These are phyloP conservation scores for Metschnikowia dekortorum DNA, from an alignment of 805 yeast species.

Conservation along the genomic window DNA sequence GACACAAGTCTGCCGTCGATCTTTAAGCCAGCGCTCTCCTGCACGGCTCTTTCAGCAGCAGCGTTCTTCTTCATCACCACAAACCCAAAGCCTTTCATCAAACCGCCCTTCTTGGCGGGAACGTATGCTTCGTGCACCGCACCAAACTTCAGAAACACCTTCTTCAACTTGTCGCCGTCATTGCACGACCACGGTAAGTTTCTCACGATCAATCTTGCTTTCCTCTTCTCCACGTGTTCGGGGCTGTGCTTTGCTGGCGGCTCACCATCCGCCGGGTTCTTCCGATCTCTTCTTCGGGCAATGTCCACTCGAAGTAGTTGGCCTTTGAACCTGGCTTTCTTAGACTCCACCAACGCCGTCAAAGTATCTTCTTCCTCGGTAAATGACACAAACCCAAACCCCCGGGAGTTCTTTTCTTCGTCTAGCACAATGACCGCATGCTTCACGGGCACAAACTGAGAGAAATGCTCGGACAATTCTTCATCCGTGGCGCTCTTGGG, in stretches of 20 bases:
- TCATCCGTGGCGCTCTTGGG: conserved; percentile 81
- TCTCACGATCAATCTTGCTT: conserved; percentile 82
- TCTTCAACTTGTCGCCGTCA: conserved; percentile 65
- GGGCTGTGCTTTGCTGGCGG: conserved; percentile 15
- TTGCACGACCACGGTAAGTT: conserved; percentile 96
- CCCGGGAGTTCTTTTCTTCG: conserved; percentile 70
- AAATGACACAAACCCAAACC: conserved; percentile 95
- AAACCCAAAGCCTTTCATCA: conserved; percentile 92
- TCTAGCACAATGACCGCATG: conserved; percentile 92
- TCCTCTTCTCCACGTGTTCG: conserved; percentile 61
- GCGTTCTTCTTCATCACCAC: conserved; percentile 79
- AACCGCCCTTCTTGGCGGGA: conserved; percentile 83
- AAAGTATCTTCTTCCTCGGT: conserved; percentile 78
- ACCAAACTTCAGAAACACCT: conserved; percentile 72
- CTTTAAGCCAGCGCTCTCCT: conserved; percentile 66
- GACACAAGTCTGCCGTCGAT: conserved; percentile 90
- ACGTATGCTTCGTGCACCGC: conserved; percentile 83
- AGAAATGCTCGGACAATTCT: conserved; percentile 75
- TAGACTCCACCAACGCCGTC: conserved; percentile 65
- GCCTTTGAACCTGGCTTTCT: conserved; percentile 61
- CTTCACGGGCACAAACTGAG: conserved; percentile 90
- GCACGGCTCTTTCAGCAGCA: conserved; percentile 78
- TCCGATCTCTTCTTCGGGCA: conserved; percentile 90
- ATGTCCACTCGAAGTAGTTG: conserved; percentile 71
- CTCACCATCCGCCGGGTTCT: conserved; percentile 20